phyloP scores from a whole-genome alignment of 169 alveolate genomes.

The Eimeria necatrix region DNA sequence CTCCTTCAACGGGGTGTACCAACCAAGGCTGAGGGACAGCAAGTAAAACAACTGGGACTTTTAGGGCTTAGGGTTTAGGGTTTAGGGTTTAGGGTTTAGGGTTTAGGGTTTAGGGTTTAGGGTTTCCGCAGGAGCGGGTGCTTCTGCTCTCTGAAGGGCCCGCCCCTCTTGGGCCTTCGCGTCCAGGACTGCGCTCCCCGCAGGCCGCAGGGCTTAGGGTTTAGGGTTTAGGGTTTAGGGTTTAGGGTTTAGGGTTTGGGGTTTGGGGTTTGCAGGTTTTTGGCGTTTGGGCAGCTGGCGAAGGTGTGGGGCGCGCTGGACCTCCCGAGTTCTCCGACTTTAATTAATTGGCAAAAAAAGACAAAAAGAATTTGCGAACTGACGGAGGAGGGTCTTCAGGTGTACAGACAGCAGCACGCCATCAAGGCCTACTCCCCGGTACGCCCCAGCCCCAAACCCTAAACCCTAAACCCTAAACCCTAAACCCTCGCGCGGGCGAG shows the following conservation, averaged over 20 bases:
- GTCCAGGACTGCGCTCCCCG: background rate
- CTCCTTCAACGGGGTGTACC: constrained; percentile 81
- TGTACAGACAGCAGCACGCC: background rate
- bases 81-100: background rate
- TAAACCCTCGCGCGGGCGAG: background rate
- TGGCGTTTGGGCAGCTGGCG: constrained; percentile 67
- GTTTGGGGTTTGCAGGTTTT: background rate
- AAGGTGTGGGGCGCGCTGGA: constrained; percentile 66
- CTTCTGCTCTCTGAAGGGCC: background rate
- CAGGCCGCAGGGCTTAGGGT: background rate
- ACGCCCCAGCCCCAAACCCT: background rate
- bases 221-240: background rate
- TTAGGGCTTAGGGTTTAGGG: constrained; percentile 5
- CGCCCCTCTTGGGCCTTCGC: background rate
- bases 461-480: constrained; percentile 20
- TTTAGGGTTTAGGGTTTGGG: constrained; percentile 9
- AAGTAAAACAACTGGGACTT: background rate
- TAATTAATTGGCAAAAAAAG: background rate
- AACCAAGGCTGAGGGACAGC: constrained; percentile 78
- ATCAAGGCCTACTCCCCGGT: constrained; percentile 57
- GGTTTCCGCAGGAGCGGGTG: background rate
- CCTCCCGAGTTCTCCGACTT: constrained; percentile 2
- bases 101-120: background rate
- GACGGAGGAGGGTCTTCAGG: background rate
- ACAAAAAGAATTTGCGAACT: background rate